Conservation (phyloP, 208 protist genomes). For the Leishmania tropica region DNA sequence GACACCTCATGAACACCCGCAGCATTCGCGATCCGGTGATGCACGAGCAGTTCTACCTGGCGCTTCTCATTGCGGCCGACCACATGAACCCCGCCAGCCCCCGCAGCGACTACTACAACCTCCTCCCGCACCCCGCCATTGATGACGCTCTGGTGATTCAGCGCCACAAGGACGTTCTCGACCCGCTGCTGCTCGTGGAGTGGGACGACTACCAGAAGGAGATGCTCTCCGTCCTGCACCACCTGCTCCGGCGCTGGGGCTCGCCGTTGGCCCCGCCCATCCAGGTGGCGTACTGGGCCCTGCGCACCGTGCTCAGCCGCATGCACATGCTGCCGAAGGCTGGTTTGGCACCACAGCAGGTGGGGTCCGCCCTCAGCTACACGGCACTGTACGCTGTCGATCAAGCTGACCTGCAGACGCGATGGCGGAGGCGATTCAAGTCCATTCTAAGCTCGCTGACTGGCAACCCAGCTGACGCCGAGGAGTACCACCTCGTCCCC, state of each 20-base stretch:
- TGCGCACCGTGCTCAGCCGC: constrained; percentile 69
- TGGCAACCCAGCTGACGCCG: constrained; percentile 38
- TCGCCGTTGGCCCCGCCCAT: constrained; percentile 43
- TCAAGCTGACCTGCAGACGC: constrained; percentile 48
- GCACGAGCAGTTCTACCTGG: constrained; percentile 74
- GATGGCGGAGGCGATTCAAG: constrained; percentile 41
- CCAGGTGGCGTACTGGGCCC: constrained; percentile 81
- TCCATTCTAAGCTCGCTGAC: constrained; percentile 35
- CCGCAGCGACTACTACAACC: constrained; percentile 62
- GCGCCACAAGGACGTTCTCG: constrained; percentile 70
- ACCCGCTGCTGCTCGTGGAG: constrained; percentile 71
- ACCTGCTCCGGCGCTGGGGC: constrained; percentile 53
- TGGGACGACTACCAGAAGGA: constrained; percentile 86
- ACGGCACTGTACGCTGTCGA: constrained; percentile 58
- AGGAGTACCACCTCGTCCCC: constrained; percentile 70
- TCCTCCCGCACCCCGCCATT: constrained; percentile 73
- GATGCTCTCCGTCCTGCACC: constrained; percentile 60
- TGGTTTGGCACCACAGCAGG: constrained; percentile 52
- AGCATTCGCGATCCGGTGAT: constrained; percentile 72
- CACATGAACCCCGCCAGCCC: constrained; percentile 46
- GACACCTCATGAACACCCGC: constrained; percentile 47
- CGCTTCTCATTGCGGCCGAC: constrained; percentile 69
- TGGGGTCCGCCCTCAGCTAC: constrained; percentile 67
- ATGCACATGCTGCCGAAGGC: constrained; percentile 75
- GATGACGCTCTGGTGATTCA: constrained; percentile 62